Evolutionary conservation across 495 filamentous ascomycete species (phyloP), one percentile per base, ranked within the genome.

Genomic region (Monascus purpureus): DNA sequence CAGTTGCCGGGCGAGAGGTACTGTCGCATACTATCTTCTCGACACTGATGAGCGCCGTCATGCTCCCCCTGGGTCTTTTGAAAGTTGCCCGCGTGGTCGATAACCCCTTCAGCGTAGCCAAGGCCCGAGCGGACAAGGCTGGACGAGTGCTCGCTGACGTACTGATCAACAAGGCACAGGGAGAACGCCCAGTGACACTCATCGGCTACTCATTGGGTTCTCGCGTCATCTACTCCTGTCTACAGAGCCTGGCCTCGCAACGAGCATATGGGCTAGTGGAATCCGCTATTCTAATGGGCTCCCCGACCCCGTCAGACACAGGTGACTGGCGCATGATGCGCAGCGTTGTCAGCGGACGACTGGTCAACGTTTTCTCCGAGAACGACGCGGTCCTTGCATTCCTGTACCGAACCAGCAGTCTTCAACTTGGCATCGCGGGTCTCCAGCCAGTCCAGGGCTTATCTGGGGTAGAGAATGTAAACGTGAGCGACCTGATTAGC

Each of bases 151-250:
- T 97, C 0, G 87, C 88, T 3, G 87, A 97, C 49, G 76, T 84
- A 9, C 56, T 97, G 30, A 81, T 90, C 40, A 87, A 80, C 55
- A 84, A 78, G 41, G 76, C 77, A 1, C 87, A 92, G 44, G 90
- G 90, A 9, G 84, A 94, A 51, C 70, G 90, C 13, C 77, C 88
- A 0, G 80, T 95, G 2, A 90, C 78, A 13, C 57, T 97, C 5
- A 65, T 95, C 31, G 90, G 90, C 1, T 96, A 87, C 53, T 83
- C 82, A 13, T 58, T 96, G n/a, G 90, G 88, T 1, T 87, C 87
- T 7, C 74, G 88, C 13, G 72, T 87, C 17, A 86, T 95, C 26
- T 95, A 81, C 43, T 68, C 72, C 13, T 95, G 86, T 44, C 62
- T 96, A 2, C 73, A 75, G 53, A 66, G 44, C 11, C 65, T 97